Conservation (phyloP, 2,329 filamentous ascomycete species). For the Ascochyta clinopodiicola region DNA sequence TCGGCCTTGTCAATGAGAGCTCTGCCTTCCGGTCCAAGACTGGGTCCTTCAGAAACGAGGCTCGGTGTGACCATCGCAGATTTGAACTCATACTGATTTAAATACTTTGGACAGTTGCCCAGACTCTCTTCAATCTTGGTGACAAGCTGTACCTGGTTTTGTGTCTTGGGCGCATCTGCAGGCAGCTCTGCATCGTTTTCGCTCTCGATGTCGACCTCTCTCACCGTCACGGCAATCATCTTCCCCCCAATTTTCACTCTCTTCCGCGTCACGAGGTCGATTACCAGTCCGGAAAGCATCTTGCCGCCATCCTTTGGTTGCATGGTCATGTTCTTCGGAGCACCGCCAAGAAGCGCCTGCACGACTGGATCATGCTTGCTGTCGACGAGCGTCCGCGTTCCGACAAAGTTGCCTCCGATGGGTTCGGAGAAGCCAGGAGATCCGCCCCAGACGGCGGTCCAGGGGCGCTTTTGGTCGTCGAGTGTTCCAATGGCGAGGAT, state of each 20-base stretch:
- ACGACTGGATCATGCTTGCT: slow-evolving; percentile 72
- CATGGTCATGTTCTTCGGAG: not conserved
- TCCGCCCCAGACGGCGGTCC: slow-evolving; percentile 83
- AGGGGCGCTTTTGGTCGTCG: slow-evolving; percentile 69
- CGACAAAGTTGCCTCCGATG: slow-evolving; percentile 68
- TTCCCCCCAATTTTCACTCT: slow-evolving; percentile 76
- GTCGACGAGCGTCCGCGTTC: slow-evolving; percentile 68
- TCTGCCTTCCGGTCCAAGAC: slow-evolving; percentile 62
- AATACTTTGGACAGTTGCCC: slow-evolving; percentile 85
- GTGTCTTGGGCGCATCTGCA: slow-evolving; percentile 12
- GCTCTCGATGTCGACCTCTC: slow-evolving; percentile 38
- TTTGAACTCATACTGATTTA: slow-evolving; percentile 74
- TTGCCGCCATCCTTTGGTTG: slow-evolving; percentile 39
- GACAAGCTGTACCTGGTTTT: slow-evolving; percentile 63
- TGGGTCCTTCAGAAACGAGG: slow-evolving; percentile 55
- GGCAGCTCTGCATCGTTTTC: slow-evolving; percentile 28
- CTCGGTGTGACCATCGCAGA: slow-evolving; percentile 62
- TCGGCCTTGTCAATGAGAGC: slow-evolving; percentile 70
- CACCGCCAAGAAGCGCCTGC: slow-evolving; percentile 54
- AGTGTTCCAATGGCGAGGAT: slow-evolving; percentile 77
- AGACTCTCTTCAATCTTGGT: slow-evolving; percentile 74
- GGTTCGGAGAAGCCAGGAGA: slow-evolving; percentile 70
- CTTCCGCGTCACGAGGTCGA: slow-evolving; percentile 71
- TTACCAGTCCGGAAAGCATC: slow-evolving; percentile 67
- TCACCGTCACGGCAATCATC: slow-evolving; percentile 69